Percentiles rank a stretch among this genome's conserved stretches.
phyloP scores from a whole-genome alignment of 495 filamentous ascomycete species.

The Wilcoxina mikolae region DNA sequence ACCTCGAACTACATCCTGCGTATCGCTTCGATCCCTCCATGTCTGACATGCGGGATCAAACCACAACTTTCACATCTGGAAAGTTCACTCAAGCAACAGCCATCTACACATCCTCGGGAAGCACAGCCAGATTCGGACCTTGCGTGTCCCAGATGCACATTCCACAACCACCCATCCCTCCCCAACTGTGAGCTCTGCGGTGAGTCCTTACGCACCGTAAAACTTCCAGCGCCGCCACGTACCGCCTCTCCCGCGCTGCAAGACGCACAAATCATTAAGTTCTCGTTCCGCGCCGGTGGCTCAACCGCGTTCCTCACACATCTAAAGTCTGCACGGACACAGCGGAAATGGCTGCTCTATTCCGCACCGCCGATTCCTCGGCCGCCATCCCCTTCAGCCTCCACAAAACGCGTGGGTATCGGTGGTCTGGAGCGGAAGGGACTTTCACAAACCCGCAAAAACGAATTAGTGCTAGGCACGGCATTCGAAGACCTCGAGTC shows the following conservation, averaged over 20 bases:
- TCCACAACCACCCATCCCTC: constrained; percentile 80
- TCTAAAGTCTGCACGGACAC: constrained; percentile 70
- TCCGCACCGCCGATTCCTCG: constrained; percentile 79
- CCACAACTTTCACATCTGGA: constrained; percentile 41
- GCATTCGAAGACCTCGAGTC: constrained; percentile 96
- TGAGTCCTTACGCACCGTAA: constrained; percentile 19
- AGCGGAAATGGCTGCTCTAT: constrained; percentile 91
- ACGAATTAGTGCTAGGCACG: constrained; percentile 79
- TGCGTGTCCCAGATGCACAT: constrained; percentile 82
- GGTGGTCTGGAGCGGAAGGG: constrained; percentile 79
- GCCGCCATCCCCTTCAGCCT: constrained; percentile 33
- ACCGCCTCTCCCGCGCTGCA: constrained; percentile 24
- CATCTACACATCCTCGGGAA: neutral
- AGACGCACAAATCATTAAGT: constrained; percentile 60
- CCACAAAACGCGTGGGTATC: constrained; percentile 44
- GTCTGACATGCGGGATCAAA: constrained; percentile 85
- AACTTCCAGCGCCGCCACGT: neutral
- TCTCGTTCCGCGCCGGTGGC: constrained; percentile 81
- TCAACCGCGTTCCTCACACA: constrained; percentile 83
- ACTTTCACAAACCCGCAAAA: constrained; percentile 62
- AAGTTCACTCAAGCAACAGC: constrained; percentile 24
- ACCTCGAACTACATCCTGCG: constrained; percentile 77
- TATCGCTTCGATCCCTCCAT: constrained; percentile 68
- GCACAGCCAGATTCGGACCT: constrained; percentile 33
- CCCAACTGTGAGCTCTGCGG: constrained; percentile 83